These are phyloP conservation scores for Vitis cinerea DNA, from an alignment of 164 flowering plant species.

Conservation along the genomic window DNA sequence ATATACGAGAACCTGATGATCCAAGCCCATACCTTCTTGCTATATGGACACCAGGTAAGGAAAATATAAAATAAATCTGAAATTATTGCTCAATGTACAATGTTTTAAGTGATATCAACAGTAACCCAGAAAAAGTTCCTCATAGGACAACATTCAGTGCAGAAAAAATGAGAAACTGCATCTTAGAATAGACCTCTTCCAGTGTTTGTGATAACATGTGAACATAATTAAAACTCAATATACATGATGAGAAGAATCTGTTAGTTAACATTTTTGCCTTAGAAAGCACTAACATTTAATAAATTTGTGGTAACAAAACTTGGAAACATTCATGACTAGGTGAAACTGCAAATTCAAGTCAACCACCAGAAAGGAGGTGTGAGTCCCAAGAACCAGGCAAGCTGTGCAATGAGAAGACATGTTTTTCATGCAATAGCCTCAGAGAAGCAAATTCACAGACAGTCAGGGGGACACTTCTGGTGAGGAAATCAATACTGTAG, in stretches of 20 bases:
- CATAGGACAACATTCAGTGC: no score
- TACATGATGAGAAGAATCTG: no score
- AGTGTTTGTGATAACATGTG: no score
- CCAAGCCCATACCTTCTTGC: slow-evolving; percentile 72
- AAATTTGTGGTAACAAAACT: background rate
- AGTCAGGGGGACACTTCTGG: slow-evolving; percentile 65
- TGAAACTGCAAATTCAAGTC: slow-evolving; percentile 73
- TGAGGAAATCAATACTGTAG: slow-evolving; percentile 20
- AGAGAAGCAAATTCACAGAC: slow-evolving; percentile 47
- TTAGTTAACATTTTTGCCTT: no score
- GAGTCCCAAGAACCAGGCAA: slow-evolving; percentile 29
- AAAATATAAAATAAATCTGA: background rate
- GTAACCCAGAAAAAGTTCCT: background rate
- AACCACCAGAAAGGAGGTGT: slow-evolving; percentile 56
- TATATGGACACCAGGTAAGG: slow-evolving; percentile 66
- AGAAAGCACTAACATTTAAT: no score
- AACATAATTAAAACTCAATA: no score
- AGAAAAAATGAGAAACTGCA: no score
- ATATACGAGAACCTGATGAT: slow-evolving; percentile 58
- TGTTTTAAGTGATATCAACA: background rate
- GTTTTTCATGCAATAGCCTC: slow-evolving; percentile 61
- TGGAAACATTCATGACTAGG: slow-evolving; percentile 37
- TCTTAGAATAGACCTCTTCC: no score
- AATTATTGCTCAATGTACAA: background rate
- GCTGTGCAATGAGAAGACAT: slow-evolving; percentile 38